Conservation (phyloP, 495 filamentous ascomycete genomes). For the Aeminium ludgeri region DNA sequence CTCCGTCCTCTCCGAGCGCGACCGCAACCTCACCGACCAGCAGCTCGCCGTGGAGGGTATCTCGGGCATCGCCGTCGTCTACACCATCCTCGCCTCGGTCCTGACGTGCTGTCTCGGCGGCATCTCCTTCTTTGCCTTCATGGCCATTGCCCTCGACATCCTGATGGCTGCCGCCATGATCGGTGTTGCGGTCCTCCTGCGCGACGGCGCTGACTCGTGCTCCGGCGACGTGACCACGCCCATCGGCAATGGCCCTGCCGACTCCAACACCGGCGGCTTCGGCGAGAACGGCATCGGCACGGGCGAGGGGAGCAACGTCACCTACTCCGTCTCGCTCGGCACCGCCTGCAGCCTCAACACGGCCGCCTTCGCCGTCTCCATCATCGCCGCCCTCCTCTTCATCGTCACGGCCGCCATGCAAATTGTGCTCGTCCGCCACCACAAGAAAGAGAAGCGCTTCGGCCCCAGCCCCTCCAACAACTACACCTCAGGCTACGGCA, state of each 20-base stretch:
- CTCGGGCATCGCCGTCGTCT: conserved; percentile 53
- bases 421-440: conserved; percentile 46
- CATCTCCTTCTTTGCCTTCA: conserved; percentile 43
- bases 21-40: conserved; percentile 32
- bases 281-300: conserved; percentile 24
- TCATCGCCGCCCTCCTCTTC: conserved; percentile 40
- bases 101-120: conserved; percentile 68
- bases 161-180: conserved; percentile 41
- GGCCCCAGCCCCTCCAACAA: conserved; percentile 61
- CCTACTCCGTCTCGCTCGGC: conserved; percentile 31
- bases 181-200: conserved; percentile 43
- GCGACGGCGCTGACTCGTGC: conserved; percentile 46
- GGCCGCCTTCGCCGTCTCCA: conserved; percentile 57
- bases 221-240: conserved; percentile 45
- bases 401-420: conserved; percentile 30
- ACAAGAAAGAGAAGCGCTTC: conserved; percentile 62
- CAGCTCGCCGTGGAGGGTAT: conserved; percentile 69
- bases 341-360: conserved; percentile 54
- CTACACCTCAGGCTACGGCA: conserved; percentile 54
- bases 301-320: conserved; percentile 13
- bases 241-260: conserved; percentile 43
- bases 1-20: conserved; percentile 39
- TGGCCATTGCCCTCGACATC: conserved; percentile 50
- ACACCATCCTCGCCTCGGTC: conserved; percentile 50
- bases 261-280: conserved; percentile 24